Evolutionary conservation across 129 eudicot species (phyloP).

Genomic region (Lactuca saligna): DNA sequence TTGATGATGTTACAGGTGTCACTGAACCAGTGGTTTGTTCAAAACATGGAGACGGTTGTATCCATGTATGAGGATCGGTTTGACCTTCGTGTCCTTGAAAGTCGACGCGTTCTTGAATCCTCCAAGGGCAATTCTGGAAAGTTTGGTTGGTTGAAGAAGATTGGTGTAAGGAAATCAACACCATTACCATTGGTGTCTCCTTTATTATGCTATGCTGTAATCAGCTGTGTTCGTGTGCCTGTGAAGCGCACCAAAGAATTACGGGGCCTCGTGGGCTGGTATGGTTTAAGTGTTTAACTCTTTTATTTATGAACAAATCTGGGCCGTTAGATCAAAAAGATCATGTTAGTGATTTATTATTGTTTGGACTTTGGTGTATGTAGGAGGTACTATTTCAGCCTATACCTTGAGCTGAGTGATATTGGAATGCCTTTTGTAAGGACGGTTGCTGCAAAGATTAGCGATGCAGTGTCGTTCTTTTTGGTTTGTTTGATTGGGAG

Average conservation of each 20-base stretch:
- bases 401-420: slow-evolving; percentile 82
- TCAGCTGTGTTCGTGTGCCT: slow-evolving; percentile 52
- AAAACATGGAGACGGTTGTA: slow-evolving; percentile 78
- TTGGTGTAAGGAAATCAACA: slow-evolving; percentile 45
- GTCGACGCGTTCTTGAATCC: slow-evolving; percentile 41
- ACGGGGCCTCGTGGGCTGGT: slow-evolving; percentile 49
- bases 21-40: slow-evolving; percentile 83
- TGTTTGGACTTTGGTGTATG: slow-evolving; percentile 41
- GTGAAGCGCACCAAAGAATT: slow-evolving; percentile 89
- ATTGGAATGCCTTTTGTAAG: slow-evolving; percentile 69
- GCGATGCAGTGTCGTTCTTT: slow-evolving; percentile 90
- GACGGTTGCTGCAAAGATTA: slow-evolving; percentile 61
- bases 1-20: slow-evolving; percentile 49
- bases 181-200: slow-evolving; percentile 41
- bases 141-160: slow-evolving; percentile 73
- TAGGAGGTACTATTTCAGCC: slow-evolving; percentile 97
- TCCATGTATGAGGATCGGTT: slow-evolving; percentile 93
- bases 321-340: too few species aligned
- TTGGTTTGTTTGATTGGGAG: slow-evolving; percentile 89
- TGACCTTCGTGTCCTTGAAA: slow-evolving; percentile 70
- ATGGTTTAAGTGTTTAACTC: slow-evolving; percentile 15
- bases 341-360: background rate
- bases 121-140: slow-evolving; percentile 36
- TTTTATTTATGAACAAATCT: too few species aligned
- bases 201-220: slow-evolving; percentile 36